Conservation (phyloP, 2,329 filamentous ascomycete genomes). For the Pestalotiopsis sp. region DNA sequence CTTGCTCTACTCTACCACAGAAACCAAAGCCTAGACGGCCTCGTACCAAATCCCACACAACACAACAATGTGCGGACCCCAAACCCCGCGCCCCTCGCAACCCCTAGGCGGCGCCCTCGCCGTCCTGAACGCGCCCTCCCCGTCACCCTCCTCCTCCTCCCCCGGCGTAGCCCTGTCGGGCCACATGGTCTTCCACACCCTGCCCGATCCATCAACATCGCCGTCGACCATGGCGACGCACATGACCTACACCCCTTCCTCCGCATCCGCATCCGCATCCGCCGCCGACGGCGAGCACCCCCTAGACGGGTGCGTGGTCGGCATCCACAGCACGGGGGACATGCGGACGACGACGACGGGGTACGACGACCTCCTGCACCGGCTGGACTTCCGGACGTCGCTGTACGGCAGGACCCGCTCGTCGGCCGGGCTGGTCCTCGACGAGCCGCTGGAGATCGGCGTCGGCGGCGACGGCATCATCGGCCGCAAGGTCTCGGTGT, state of each 20-base stretch:
- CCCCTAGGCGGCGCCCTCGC: constrained; percentile 4
- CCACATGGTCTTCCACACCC: background rate
- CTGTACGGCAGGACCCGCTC: background rate
- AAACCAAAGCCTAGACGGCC: too few relatives aligned
- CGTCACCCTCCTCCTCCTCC: background rate
- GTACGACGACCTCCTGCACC: background rate
- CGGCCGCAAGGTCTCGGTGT: constrained; percentile 15
- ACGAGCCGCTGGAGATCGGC: constrained; percentile 14
- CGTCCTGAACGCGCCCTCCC: background rate
- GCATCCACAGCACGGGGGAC: constrained; percentile 1
- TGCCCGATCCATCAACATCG: background rate
- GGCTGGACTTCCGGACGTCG: background rate
- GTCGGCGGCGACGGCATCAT: constrained; percentile 18
- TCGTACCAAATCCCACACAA: background rate
- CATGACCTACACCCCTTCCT: background rate
- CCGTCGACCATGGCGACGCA: background rate
- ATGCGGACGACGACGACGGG: background rate
- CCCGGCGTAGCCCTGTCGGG: background rate
- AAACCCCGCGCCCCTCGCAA: constrained; percentile 3
- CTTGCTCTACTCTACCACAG: too few relatives aligned
- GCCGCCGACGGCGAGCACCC: background rate
- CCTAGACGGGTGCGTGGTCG: background rate
- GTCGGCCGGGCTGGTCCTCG: background rate
- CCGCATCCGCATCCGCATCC: too few relatives aligned
- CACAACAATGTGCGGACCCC: constrained; percentile 7